Base-by-base conservation (phyloP, 1,284 basidiomycete species). In the Fomitopsis schrenkii region DNA sequence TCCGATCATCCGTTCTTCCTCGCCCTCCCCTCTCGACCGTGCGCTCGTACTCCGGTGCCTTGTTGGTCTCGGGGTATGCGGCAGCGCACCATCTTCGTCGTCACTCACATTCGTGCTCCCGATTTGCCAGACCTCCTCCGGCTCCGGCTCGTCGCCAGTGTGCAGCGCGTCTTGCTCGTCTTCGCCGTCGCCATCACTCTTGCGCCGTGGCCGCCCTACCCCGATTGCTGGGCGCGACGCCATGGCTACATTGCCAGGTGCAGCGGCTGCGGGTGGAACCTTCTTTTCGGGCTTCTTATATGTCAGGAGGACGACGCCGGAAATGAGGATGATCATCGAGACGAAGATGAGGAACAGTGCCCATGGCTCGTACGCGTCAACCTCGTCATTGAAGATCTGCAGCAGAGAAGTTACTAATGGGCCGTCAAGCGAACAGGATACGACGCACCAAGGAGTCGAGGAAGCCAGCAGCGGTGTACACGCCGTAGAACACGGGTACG, bases 301-400 rank as follows among this genome's bases (percentile, higher is more conserved):
- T 5, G 91, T 93, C 40, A 94, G 79, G 5, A 94, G 82, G 35
- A 95, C 89, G 45, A 97, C 95, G 3, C 95, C 95, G 0, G 83
- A 85, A 53, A 97, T 90, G 60, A 97, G 86, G 50, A 96, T 81
- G 42, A 85, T 75, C 66, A 97, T 95, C 1, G 93, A 94, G 50
- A 88, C 74, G 71, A 93, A 94, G 64, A 96, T 93, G 56, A 93
- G 82, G 76, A 95, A 90, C 22, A 96, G 84, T 1, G 89, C 87
- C 93, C 94, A 95, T 17, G 88, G 82, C 61, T 89, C 80, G 74
- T 95, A 97, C 19, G 92, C 84, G 62, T 85, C 87, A 0, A 93
- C 84, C 76, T 93, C 84, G 69, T 95, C 79, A 70, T 93, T 93
- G 75, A 95, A 95, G 9, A 91, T 80, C 77, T 80, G 59, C 14